phyloP scores from a whole-genome alignment of 2,329 filamentous ascomycete genomes.

The Byssoonygena ceratinophila region DNA sequence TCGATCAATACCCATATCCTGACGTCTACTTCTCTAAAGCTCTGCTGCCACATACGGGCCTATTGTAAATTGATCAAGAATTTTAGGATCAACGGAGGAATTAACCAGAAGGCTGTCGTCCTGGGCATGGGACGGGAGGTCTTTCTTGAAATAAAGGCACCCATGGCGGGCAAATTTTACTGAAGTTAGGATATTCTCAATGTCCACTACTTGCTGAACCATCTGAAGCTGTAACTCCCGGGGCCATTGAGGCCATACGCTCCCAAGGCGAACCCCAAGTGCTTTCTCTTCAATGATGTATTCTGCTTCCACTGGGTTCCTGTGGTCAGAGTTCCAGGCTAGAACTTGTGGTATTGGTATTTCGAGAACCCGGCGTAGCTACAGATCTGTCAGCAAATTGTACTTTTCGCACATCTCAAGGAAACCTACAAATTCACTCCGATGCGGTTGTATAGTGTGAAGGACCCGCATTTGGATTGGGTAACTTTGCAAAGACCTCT shows the following conservation, averaged over 20 bases:
- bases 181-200: conserved; percentile 4
- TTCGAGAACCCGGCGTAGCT: background rate
- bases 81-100: no score
- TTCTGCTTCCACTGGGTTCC: conserved; percentile 15
- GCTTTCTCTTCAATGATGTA: conserved; percentile 25
- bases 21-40: no score
- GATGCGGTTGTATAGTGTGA: background rate
- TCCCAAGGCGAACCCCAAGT: background rate
- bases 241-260: conserved; percentile 4
- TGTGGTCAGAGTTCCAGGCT: conserved; percentile 10
- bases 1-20: no score
- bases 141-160: conserved; percentile 10
- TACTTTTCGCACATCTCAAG: no score
- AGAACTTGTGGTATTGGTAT: conserved; percentile 15
- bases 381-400: no score
- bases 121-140: conserved; percentile 10
- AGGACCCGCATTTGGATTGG: background rate
- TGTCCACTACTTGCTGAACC: conserved; percentile 3
- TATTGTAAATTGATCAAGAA: no score
- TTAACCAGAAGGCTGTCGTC: background rate
- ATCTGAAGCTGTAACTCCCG: conserved; percentile 16
- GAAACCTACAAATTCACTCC: no score
- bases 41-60: no score
- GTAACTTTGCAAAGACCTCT: background rate
- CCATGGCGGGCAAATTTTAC: conserved; percentile 2